These are phyloP conservation scores for Saururus chinensis DNA, from an alignment of 164 flowering plant genomes.

Conservation along the genomic window DNA sequence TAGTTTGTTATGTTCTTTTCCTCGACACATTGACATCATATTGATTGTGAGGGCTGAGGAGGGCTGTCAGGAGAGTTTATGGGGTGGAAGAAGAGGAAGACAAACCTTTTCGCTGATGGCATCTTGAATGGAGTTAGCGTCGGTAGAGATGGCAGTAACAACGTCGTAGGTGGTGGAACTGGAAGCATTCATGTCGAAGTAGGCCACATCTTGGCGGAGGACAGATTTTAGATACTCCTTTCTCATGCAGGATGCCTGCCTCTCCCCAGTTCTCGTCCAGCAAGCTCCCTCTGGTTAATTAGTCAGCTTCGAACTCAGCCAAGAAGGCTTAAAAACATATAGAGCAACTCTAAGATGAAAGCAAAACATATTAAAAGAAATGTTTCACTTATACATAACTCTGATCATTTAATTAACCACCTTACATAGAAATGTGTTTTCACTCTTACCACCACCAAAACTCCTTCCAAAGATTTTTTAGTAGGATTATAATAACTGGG, in stretches of 20 bases:
- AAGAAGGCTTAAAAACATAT: no score
- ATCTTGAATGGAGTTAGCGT: conserved; percentile 65
- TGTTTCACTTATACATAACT: no score
- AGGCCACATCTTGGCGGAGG: conserved; percentile 68
- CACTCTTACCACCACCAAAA: no score
- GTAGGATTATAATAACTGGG: no score
- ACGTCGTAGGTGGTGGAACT: conserved; percentile 56
- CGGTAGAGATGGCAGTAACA: conserved; percentile 54
- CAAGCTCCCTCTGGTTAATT: conserved; percentile 53
- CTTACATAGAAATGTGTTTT: no score
- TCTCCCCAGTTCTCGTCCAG: conserved; percentile 74
- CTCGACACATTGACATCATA: no score
- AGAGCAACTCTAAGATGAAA: no score
- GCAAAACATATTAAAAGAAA: background rate
- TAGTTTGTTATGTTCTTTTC: background rate
- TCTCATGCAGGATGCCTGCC: conserved; percentile 65
- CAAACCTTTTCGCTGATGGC: conserved; percentile 63
- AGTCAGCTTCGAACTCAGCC: background rate
- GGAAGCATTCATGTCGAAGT: conserved; percentile 55
- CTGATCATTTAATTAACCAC: no score
- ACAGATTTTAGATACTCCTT: conserved; percentile 53
- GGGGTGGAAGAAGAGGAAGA: background rate
- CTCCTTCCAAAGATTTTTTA: no score
- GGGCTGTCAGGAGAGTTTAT: no score
- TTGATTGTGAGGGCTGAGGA: no score